A percentile compares a stretch with the other conserved stretches of the same genome.
phyloP scores from a whole-genome alignment of 176 grass and related monocot genomes.

The Typha latifolia region DNA sequence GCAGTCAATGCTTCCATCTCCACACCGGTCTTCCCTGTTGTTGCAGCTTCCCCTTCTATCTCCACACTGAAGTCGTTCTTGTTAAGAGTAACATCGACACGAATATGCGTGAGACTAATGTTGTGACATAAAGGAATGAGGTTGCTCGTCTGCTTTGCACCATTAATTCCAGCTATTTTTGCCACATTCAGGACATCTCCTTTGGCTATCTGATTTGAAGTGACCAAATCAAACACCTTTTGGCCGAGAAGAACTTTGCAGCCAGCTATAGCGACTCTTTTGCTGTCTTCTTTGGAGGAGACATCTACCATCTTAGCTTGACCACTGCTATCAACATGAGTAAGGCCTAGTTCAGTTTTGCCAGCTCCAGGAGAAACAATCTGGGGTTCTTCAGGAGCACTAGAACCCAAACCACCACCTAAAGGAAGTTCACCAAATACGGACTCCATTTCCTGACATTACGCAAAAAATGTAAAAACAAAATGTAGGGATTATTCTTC shows the following conservation, averaged over 20 bases:
- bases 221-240: slow-evolving; percentile 68
- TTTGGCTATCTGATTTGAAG: slow-evolving; percentile 91
- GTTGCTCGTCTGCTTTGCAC: slow-evolving; percentile 81
- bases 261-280: slow-evolving; percentile 59
- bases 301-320: slow-evolving; percentile 90
- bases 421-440: slow-evolving; percentile 74
- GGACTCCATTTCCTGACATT: slow-evolving; percentile 67
- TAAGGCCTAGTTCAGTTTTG: slow-evolving; percentile 26
- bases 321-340: slow-evolving; percentile 60
- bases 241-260: slow-evolving; percentile 72
- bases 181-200: slow-evolving; percentile 89
- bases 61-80: slow-evolving; percentile 70
- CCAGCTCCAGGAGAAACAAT: neutral
- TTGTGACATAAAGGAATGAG: slow-evolving; percentile 87
- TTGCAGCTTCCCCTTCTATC: slow-evolving; percentile 73
- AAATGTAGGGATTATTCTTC: neutral
- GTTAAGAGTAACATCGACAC: slow-evolving; percentile 79
- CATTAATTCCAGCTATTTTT: slow-evolving; percentile 91
- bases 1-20: slow-evolving; percentile 98
- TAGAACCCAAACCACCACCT: slow-evolving; percentile 49
- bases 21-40: slow-evolving; percentile 58
- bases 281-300: slow-evolving; percentile 61
- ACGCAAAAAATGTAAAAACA: neutral
- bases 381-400: slow-evolving; percentile 26
- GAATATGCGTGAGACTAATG: slow-evolving; percentile 64